phyloP scores from a whole-genome alignment of 2,329 filamentous ascomycete genomes.

The Bimuria novae-zelandiae region DNA sequence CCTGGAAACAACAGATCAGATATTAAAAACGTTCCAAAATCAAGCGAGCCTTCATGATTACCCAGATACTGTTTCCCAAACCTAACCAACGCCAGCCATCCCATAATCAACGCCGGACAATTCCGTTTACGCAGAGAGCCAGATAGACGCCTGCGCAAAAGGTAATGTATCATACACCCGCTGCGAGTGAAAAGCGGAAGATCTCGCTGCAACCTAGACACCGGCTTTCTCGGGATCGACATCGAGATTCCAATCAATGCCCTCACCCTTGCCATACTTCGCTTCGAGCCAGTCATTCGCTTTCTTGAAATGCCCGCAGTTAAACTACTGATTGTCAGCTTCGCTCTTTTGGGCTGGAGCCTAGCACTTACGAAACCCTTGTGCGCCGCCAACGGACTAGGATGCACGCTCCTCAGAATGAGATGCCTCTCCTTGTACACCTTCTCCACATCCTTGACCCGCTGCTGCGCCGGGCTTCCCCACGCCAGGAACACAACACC shows the following conservation, averaged over 20 bases:
- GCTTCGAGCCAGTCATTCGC: conserved; percentile 82
- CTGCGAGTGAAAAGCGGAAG: too few relatives aligned
- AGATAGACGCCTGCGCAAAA: too few relatives aligned
- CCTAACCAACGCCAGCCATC: too few relatives aligned
- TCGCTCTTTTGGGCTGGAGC: background rate
- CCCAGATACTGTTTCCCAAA: too few relatives aligned
- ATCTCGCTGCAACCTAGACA: conserved; percentile 7
- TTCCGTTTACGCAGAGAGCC: too few relatives aligned
- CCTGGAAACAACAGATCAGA: too few relatives aligned
- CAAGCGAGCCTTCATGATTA: too few relatives aligned
- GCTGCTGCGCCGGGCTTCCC: conserved; percentile 82
- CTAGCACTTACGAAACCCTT: conserved; percentile 70
- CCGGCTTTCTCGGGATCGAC: conserved; percentile 50
- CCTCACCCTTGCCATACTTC: conserved; percentile 77
- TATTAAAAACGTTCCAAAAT: too few relatives aligned
- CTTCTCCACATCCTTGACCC: conserved; percentile 73
- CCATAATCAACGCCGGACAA: too few relatives aligned
- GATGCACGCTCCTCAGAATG: conserved; percentile 86
- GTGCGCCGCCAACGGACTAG: conserved; percentile 85
- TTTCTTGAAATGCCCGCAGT: conserved; percentile 79
- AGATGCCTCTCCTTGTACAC: conserved; percentile 76
- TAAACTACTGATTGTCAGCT: conserved; percentile 59
- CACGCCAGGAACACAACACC: conserved; percentile 96
- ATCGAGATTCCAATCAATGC: conserved; percentile 82
- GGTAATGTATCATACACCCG: too few relatives aligned